Base-by-base conservation (phyloP, 1,284 basidiomycete species). In the Cryptococcus sp. region DNA sequence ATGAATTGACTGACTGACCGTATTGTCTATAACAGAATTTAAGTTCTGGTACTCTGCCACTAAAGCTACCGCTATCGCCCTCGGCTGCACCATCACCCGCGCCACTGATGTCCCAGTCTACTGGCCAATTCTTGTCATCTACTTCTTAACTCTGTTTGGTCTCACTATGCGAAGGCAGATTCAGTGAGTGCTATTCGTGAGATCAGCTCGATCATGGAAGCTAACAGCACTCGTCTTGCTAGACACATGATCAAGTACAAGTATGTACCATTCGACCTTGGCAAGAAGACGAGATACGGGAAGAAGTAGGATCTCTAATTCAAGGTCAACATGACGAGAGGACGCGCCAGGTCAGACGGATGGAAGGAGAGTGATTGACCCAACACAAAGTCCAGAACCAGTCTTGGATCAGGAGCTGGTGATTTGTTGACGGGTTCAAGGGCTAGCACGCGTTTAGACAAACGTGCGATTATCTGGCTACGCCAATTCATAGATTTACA, bases 191-290 rank as follows among this genome's bases (percentile, higher is more conserved):
- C 16, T 19, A 15, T 40, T 11, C 17, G 25, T 10, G 25, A 7
- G 13, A 20, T n/a, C 19, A 17, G 41, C 25, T 16, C 31, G 25
- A 39, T 38, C 31, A 20, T 46, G 47, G 11, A 47, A 7, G 22
- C 19, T 25, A 5, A 31, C 50, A 62, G 47, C 63, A 54, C 40
- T 41, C 5, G 2, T 40, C 15, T 22, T 19, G 23, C 51, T 75
- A 94, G 92, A 72, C 95, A 98, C 80, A 98, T 98, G 95, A 90
- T 96, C 83, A 95, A 95, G 80, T 97, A 98, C 83, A 93, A 91
- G 77, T 95, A 92, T 78, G 73, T 78, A 31, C 73, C 73, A 15
- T 77, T 75, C 56, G 78, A 76, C 61, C 63, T 77, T 22, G 76
- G 76, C 52, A 72, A 73, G 61, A 78, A 77, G 73, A 65, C 68